A percentile compares a stretch with the other conserved stretches of the same genome.
Conservation (phyloP, 768 basidiomycete species). For the Trametes maxima region DNA sequence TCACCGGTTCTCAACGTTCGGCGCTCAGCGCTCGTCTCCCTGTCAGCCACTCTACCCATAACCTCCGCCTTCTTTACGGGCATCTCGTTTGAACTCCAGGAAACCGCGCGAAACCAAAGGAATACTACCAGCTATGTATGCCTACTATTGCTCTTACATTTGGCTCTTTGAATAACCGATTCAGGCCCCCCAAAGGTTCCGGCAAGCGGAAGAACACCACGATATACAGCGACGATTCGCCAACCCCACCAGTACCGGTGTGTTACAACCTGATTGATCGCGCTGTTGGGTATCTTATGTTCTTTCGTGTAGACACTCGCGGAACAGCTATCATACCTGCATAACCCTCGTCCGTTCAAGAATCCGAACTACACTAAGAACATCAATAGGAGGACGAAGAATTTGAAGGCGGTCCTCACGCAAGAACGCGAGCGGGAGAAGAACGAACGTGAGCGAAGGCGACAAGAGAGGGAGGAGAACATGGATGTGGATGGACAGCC, state of each 20-base stretch:
- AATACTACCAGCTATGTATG: not conserved
- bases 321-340: constrained; percentile 73
- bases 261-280: not conserved
- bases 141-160: not conserved
- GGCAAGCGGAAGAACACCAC: constrained; percentile 33
- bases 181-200: constrained; percentile 39
- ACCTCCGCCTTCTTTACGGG: not conserved
- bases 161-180: not conserved
- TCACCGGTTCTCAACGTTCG: too few relatives aligned
- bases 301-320: constrained; percentile 55
- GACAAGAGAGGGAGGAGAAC: constrained; percentile 52
- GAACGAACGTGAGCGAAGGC: constrained; percentile 61
- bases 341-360: constrained; percentile 77
- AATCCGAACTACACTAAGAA: constrained; percentile 72
- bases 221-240: constrained; percentile 34
- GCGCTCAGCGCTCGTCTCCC: too few relatives aligned
- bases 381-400: constrained; percentile 71
- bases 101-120: not conserved
- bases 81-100: not conserved
- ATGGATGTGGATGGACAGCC: constrained; percentile 60
- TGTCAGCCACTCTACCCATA: not conserved
- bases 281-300: not conserved
- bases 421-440: constrained; percentile 80
- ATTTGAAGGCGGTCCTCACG: constrained; percentile 74
- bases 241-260: constrained; percentile 36